These are phyloP conservation scores for Pleurostoma richardsiae DNA, from an alignment of 2,329 filamentous ascomycete species.

Conservation along the genomic window DNA sequence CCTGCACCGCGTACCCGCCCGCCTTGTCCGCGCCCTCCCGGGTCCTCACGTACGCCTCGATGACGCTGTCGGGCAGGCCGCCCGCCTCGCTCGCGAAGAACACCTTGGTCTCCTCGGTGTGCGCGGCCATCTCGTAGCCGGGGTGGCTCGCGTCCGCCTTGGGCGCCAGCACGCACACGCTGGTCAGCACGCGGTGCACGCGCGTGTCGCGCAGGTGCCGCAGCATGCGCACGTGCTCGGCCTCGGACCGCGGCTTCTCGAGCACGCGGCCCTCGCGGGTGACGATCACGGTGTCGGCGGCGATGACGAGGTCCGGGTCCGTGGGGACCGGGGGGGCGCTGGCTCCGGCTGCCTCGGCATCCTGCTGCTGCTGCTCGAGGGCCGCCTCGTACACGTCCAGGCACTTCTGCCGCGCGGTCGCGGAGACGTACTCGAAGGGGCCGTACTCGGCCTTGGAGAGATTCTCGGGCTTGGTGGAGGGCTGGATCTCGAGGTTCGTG, in stretches of 20 bases:
- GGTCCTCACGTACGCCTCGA: slow-evolving; percentile 73
- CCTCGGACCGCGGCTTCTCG: slow-evolving; percentile 83
- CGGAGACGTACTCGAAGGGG: slow-evolving; percentile 86
- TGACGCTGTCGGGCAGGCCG: slow-evolving; percentile 69
- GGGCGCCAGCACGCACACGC: slow-evolving; percentile 78
- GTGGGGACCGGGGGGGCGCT: slow-evolving; percentile 21
- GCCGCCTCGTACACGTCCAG: slow-evolving; percentile 60
- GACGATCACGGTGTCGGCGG: slow-evolving; percentile 88
- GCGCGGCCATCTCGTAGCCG: slow-evolving; percentile 75
- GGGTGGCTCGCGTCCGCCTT: slow-evolving; percentile 75
- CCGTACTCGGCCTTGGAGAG: slow-evolving; percentile 69
- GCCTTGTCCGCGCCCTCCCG: slow-evolving; percentile 94
- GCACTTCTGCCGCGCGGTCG: slow-evolving; percentile 80
- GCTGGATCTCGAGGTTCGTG: slow-evolving; percentile 74
- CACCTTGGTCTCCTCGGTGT: slow-evolving; percentile 90
- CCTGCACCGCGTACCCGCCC: slow-evolving; percentile 92
- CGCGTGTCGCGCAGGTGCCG: slow-evolving; percentile 72
- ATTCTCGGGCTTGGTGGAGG: slow-evolving; percentile 80
- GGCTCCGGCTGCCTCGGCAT: slow-evolving; percentile 17
- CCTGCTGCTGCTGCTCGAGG: slow-evolving; percentile 33
- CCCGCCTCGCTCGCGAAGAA: slow-evolving; percentile 65
- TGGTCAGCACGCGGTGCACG: slow-evolving; percentile 79
- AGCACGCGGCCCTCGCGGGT: slow-evolving; percentile 70
- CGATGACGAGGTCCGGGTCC: slow-evolving; percentile 81
- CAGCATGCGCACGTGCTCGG: slow-evolving; percentile 80